Evolutionary conservation across 768 basidiomycete species (phyloP), one percentile per base, ranked within the genome.

Genomic region (Leucogyrophana mollusca): DNA sequence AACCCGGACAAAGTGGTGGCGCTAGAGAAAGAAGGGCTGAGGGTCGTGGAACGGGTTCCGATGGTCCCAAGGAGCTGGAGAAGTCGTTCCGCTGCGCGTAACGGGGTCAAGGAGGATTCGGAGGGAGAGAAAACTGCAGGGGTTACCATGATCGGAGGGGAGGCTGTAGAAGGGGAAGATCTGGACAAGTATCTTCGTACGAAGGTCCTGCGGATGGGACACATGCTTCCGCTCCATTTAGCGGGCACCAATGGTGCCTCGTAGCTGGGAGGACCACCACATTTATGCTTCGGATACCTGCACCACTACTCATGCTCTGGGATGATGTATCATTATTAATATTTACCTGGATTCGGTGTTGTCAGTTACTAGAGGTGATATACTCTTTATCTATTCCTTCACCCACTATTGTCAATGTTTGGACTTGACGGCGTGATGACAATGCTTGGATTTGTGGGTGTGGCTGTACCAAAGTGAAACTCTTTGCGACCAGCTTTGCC

Each of bases 1-100:
- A 99, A 99, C 67, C 96, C 96, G 9, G 94, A 94, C 68, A 99
- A 99, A 70, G 86, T 99, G 34, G 77, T 81, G 51, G 93, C 94
- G 36, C 68, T 98, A 55, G 79, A 87, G 66, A 77, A 73, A 56
- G 95, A 97, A 65, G 90, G 92, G 3, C 8, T 99, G 43, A 69
- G 64, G 14, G 80, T 99, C 16, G 72, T 74, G 4, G 93, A 98
- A 66, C 80, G 94, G 11, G 90, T 97, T 6, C 77, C 89, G 37
- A 98, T 99, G 95, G 83, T 97, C 9, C 96, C 96, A 14, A 75
- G 92, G 45, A 87, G 86, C 53, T 99, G 96, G 95, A 49, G 47
- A 50, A 49, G 50, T 54, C 60, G 43, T 53, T 64, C 41, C n/a
- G 57, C 58, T 24, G 56, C 50, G 14, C 14, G 13, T 53, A 54